Base-by-base conservation (phyloP, 495 filamentous ascomycete genomes). In the Xylaria nigripes region DNA sequence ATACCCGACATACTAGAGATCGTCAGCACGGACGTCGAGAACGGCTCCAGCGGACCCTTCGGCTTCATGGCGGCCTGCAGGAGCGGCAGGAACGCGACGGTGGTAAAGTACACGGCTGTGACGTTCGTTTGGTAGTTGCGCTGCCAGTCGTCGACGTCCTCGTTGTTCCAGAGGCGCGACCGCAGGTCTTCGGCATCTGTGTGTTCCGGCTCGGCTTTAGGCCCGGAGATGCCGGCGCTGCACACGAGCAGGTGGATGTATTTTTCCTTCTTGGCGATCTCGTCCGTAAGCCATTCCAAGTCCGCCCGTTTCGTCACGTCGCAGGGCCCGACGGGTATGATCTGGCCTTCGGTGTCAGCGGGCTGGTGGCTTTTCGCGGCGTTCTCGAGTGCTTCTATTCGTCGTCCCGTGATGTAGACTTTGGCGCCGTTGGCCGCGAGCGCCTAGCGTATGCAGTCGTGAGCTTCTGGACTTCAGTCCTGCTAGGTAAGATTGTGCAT, bases 321-420 rank as follows among this genome's bases (percentile, higher is more conserved):
- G 58, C 81, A 84, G 15, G 73, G 69, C 12, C 65, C 66, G 29
- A 67, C 57, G n/a, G 55, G 64, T 19, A 69, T 68, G 60, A 72
- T 72, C 32, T 63, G 54, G 0, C 68, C 66, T 7, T 49, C 59
- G 0, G 61, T 61, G 15, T 53, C 51, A 2, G 56, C 41, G 0
- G 68, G 69, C 6, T 67, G 68, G 45, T 72, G 69, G 4, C 56
- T 58, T 21, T 66, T 66, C 1, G 78, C 71, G 9, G 76, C 72
- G 38, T 72, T 70, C 46, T 81, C 69, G 0, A 84, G 75, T 0
- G 76, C 69, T 24, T 82, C 75, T 48, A 71, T 68, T 4, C 82
- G 73, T 7, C 85, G 71, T 21, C 83, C 83, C 6, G 85, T 62
- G 58, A 88, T 85, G 71, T 85, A 88, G 38, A 88, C 80, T 16